phyloP scores from a whole-genome alignment of 345 rosid species.

The Xanthoceras sorbifolium region DNA sequence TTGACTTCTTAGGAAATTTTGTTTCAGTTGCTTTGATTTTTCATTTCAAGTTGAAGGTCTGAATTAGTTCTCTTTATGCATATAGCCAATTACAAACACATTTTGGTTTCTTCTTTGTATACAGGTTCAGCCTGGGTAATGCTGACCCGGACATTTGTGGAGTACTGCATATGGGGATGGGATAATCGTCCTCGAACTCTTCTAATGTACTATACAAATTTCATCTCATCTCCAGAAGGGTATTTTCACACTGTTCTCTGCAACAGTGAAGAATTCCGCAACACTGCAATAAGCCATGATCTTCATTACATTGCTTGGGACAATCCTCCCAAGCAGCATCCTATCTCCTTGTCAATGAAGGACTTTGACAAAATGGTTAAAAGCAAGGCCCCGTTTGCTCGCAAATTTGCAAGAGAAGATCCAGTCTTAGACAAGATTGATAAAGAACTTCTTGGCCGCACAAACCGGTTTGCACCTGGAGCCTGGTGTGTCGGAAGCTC shows the following conservation, averaged over 20 bases:
- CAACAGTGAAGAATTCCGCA: constrained; percentile 60
- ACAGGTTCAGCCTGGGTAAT: constrained; percentile 93
- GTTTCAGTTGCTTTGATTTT: neutral
- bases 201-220: constrained; percentile 84
- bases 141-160: constrained; percentile 67
- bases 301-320: constrained; percentile 98
- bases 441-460: constrained; percentile 66
- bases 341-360: constrained; percentile 56
- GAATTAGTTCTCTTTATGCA: neutral
- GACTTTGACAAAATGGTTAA: constrained; percentile 80
- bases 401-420: constrained; percentile 80
- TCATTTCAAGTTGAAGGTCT: neutral
- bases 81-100: neutral
- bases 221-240: constrained; percentile 94
- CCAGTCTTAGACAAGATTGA: constrained; percentile 82
- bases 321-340: constrained; percentile 93
- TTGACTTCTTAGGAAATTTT: neutral
- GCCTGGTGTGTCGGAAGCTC: constrained; percentile 84
- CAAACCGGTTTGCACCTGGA: constrained; percentile 62
- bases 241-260: constrained; percentile 92
- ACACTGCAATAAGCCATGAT: constrained; percentile 73
- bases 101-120: constrained; percentile 16
- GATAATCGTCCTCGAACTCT: constrained; percentile 81
- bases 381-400: constrained; percentile 85
- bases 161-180: constrained; percentile 91